phyloP scores from a whole-genome alignment of 768 basidiomycete genomes.

The Dacryopinax primogenitus region DNA sequence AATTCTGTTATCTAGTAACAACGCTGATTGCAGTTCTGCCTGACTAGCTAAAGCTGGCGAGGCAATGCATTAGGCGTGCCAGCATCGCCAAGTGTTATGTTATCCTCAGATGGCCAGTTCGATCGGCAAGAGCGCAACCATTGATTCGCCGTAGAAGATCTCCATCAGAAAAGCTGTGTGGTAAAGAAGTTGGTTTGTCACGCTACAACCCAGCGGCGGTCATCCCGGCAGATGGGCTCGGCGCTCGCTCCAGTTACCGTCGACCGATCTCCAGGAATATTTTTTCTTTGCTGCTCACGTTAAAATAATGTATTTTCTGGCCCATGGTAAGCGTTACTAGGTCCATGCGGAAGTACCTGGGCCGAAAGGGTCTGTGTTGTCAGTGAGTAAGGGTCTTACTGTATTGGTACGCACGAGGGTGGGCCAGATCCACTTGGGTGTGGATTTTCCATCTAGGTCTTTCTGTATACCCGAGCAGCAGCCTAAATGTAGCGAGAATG shows the following conservation, averaged over 20 bases:
- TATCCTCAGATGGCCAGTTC: no score
- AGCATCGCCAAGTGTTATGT: neutral
- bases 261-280: neutral
- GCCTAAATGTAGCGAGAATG: neutral
- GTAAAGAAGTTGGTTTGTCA: neutral
- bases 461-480: neutral
- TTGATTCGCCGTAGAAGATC: neutral
- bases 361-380: neutral
- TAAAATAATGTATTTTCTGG: neutral
- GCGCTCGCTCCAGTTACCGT: no score
- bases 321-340: neutral
- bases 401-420: neutral
- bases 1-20: neutral
- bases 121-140: neutral
- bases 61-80: neutral
- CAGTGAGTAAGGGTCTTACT: neutral
- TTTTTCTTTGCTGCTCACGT: neutral
- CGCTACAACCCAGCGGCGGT: no score
- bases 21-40: constrained; percentile 3
- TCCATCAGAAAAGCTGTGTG: neutral
- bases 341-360: constrained; percentile 4
- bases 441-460: neutral
- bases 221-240: no score
- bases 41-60: neutral
- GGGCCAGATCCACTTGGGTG: neutral